phyloP scores from a whole-genome alignment of 202 grass and related monocot genomes.

The Brachypodium distachyon region DNA sequence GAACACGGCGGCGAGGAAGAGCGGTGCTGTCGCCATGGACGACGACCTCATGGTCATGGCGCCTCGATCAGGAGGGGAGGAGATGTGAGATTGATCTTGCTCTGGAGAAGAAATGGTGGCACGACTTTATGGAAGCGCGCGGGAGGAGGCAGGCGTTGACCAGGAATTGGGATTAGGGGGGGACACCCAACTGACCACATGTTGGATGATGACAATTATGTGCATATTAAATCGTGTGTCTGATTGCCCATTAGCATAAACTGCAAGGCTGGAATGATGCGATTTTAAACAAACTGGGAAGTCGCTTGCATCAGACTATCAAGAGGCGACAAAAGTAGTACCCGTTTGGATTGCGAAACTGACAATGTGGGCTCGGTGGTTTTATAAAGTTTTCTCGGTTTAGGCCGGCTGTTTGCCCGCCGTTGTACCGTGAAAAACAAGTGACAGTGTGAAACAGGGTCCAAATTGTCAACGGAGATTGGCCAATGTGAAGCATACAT shows the following conservation, averaged over 20 bases:
- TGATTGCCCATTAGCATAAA: background rate
- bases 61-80: background rate
- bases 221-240: background rate
- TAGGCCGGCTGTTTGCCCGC: no score
- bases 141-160: conserved; percentile 17
- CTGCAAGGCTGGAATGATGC: background rate
- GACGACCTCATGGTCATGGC: conserved; percentile 31
- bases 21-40: background rate
- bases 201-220: conserved; percentile 1
- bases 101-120: background rate
- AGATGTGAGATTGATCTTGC: background rate
- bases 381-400: no score
- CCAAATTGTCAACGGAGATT: no score
- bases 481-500: no score
- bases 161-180: background rate
- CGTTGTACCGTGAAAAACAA: no score
- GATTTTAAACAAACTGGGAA: conserved; percentile 11
- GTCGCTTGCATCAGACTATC: background rate
- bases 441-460: no score
- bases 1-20: conserved; percentile 8
- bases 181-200: conserved; percentile 5
- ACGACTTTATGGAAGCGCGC: background rate
- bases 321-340: conserved; percentile 18
- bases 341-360: conserved; percentile 7
- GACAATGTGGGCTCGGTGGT: conserved; percentile 11